Conservation (phyloP, 139 green algal species). For the Picochlorum sp. region DNA sequence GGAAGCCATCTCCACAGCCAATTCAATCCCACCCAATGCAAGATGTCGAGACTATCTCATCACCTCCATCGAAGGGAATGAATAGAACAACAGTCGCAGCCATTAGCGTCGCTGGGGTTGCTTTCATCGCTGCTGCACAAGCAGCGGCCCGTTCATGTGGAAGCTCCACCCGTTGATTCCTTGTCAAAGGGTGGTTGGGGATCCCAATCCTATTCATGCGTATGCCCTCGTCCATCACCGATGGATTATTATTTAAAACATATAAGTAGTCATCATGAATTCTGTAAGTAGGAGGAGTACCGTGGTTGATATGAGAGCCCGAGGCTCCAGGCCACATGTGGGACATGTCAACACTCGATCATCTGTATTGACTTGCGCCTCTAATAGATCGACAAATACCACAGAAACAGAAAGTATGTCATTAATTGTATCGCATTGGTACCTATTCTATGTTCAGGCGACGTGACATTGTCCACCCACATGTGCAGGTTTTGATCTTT, state of each 20-base stretch:
- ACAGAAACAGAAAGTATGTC: background rate
- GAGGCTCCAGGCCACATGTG: no score
- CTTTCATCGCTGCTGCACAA: background rate
- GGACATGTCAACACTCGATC: no score
- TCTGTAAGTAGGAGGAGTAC: no score
- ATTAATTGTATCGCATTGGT: background rate
- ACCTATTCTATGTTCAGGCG: background rate
- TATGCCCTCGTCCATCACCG: no score
- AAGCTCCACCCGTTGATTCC: no score
- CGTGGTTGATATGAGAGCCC: no score
- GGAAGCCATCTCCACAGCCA: background rate
- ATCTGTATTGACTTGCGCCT: no score
- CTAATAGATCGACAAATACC: no score
- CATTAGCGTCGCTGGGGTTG: background rate
- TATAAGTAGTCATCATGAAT: no score
- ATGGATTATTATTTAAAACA: no score
- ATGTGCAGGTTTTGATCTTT: constrained; percentile 15
- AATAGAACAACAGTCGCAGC: background rate
- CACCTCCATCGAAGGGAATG: background rate
- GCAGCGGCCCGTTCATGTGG: background rate
- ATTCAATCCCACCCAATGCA: background rate
- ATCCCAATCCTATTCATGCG: no score
- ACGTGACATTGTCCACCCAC: background rate
- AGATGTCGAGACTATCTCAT: background rate
- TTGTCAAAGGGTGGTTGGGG: no score